Evolutionary conservation across 2,329 filamentous ascomycete species (phyloP), one percentile per base, ranked within the genome.

Genomic region (Eutypa lata): DNA sequence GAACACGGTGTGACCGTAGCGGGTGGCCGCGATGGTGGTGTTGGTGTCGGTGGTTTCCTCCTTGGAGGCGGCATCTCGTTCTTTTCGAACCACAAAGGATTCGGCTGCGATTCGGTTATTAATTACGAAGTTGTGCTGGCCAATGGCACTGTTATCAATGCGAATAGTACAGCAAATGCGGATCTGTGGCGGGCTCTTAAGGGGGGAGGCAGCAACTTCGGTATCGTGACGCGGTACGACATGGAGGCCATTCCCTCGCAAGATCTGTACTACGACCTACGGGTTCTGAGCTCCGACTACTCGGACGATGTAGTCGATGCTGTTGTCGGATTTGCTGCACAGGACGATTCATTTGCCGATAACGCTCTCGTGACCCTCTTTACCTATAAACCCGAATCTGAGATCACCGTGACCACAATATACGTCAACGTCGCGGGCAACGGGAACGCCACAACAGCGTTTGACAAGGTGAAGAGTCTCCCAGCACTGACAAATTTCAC

Each of bases 151-250:
- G 68, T 80, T 42, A 58, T 78, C 47, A 71, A 73, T 21, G 75
- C 72, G 11, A 76, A 73, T 42, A 58, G 54, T 1, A 54, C 59
- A 0, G 51, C 63, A 0, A 71, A 79, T 50, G 24, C 66, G 0
- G 76, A 80, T 53, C 65, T 80, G 3, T 80, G 67, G 61, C 68
- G 64, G 52, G 76, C 76, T 3, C 67, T 79, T 1, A 74, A 76
- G 49, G 78, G 77, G 4, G 77, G 78, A 10, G 65, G 69, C 26
- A 73, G 66, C 61, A 80, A 80, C 56, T 77, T 77, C 50, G 76
- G 75, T 35, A 68, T 74, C 49, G 68, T 72, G 3, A 71, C 74
- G 13, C 59, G 60, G 3, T 71, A 72, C 53, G 65, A 70, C 26
- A 57, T 74, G 49, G 55, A 66, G 45, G 67, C 72, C 1, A 59